phyloP scores from a whole-genome alignment of 805 yeast species.

The Hanseniaspora hatyaiensis region DNA sequence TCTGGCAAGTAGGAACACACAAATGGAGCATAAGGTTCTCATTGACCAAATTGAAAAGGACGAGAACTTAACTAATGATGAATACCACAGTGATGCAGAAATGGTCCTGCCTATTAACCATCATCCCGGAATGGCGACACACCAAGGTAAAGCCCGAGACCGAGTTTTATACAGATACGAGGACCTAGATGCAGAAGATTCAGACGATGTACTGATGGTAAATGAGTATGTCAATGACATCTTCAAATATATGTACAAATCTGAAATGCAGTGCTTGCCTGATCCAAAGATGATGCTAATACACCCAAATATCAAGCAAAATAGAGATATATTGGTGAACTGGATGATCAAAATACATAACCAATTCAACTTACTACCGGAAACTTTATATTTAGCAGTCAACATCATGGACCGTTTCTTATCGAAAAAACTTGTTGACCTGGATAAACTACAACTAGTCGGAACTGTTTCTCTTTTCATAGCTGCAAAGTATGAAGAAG shows the following conservation, averaged over 20 bases:
- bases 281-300: conserved; percentile 31
- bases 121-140: neutral
- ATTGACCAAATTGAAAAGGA: no score
- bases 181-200: conserved; percentile 68
- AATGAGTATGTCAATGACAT: conserved; percentile 85
- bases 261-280: conserved; percentile 65
- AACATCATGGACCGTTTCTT: conserved; percentile 82
- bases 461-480: conserved; percentile 80
- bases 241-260: conserved; percentile 61
- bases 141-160: conserved; percentile 4
- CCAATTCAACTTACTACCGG: conserved; percentile 74
- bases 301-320: conserved; percentile 35
- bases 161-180: conserved; percentile 41
- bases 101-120: conserved; percentile 11
- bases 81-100: neutral
- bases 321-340: conserved; percentile 74
- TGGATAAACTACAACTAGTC: conserved; percentile 69
- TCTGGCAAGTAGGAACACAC: no score
- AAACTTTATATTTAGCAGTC: conserved; percentile 71
- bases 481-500: conserved; percentile 90
- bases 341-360: conserved; percentile 87
- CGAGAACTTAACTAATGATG: neutral
- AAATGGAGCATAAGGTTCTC: no score
- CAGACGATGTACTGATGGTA: conserved; percentile 79
- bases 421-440: conserved; percentile 58